These are phyloP conservation scores for Zymoseptoria passerinii DNA, from an alignment of 2,329 filamentous ascomycete genomes.

Conservation along the genomic window DNA sequence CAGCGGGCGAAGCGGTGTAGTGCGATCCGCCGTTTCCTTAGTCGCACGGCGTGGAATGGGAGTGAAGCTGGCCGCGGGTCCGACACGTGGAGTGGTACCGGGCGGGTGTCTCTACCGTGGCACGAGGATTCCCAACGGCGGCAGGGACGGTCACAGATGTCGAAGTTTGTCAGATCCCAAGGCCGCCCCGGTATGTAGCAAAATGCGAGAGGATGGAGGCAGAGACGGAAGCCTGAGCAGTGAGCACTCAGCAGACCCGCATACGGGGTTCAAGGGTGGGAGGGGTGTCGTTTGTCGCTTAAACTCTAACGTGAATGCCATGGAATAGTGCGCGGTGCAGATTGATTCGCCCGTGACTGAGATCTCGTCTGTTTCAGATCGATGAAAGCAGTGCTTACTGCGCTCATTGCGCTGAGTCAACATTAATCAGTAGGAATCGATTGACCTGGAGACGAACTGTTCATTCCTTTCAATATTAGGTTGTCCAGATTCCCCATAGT, in stretches of 20 bases:
- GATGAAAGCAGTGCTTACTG: neutral
- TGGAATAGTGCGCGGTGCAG: neutral
- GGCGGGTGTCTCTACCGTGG: neutral
- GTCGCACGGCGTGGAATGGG: neutral
- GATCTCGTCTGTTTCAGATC: neutral
- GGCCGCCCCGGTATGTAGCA: too few species aligned
- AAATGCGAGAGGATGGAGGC: too few species aligned
- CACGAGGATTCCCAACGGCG: neutral
- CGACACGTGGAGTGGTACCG: neutral
- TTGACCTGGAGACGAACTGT: too few species aligned
- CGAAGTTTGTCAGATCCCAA: too few species aligned
- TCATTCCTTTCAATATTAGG: too few species aligned
- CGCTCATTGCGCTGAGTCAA: too few species aligned
- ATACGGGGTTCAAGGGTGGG: too few species aligned
- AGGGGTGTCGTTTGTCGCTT: too few species aligned
- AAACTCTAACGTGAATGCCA: neutral
- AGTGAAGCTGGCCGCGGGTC: neutral
- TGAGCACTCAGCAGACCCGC: too few species aligned
- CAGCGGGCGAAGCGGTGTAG: neutral
- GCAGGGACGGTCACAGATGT: neutral
- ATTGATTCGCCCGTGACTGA: neutral
- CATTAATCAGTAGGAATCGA: too few species aligned
- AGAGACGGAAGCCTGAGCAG: too few species aligned
- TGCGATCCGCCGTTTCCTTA: neutral
- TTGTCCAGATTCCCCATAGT: too few species aligned